Base-by-base conservation (phyloP, 495 filamentous ascomycete genomes). In the Terfezia claveryi region DNA sequence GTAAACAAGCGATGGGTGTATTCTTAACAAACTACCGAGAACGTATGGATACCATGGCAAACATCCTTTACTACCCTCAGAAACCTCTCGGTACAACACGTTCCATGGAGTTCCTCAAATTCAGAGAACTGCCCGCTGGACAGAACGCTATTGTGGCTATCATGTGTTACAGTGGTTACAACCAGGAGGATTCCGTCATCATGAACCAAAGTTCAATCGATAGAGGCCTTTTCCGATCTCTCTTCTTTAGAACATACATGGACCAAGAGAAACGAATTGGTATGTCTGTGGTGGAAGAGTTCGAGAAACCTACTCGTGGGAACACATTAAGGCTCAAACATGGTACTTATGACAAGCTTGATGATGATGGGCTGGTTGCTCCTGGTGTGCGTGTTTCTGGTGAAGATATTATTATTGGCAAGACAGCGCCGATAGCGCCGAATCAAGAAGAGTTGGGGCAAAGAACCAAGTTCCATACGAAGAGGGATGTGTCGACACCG, bases 171-270 rank as follows among this genome's bases (percentile, higher is more conserved):
- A 94, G 87, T 14, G 91, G 91, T n/a, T 99, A 96, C 75, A 96
- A 99, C 67, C 92, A 96, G 68, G 91, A 99, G 85, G 91, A 99
- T 77, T 96, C 91, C 23, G 91, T 99, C 53, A 92, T 99, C 61
- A 95, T 99, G 92, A 99, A 95, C 69, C 92, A 99, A 69, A 92
- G 85, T 71, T 91, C 85, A 61, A 96, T 96, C 62, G 91, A 99
- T 63, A 83, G 91, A 57, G 91, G 91, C 37, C 73, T 99, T 10
- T 96, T 96, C 82, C 80, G 91, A 65, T 92, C 85, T 79, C 73
- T 99, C 16, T 99, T 96, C 74, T 96, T 94, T 74, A 82, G 92
- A 56, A 84, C 88, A 20, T 96, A 99, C 67, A 87, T 83, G 36
- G 91, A 96, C 62, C 83, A 83, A 56, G 91, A 99, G 70, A 95